A percentile compares a stretch with the other conserved stretches of the same genome.
These are phyloP conservation scores for Periconia digitata DNA, from an alignment of 2,329 filamentous ascomycete species.

Conservation along the genomic window DNA sequence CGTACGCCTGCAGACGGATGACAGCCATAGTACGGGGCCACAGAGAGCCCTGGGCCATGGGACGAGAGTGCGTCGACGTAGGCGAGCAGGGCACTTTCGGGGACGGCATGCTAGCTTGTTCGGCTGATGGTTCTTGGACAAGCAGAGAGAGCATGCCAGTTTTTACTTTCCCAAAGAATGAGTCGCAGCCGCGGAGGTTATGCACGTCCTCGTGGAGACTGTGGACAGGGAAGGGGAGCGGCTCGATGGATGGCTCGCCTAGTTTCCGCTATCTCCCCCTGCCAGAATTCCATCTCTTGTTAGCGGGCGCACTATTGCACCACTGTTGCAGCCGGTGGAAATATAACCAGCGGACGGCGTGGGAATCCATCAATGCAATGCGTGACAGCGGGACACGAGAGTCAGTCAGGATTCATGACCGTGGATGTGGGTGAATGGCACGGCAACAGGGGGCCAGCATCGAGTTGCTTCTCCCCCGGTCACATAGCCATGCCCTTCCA, in stretches of 20 bases:
- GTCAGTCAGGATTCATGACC: neutral
- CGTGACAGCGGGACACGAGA: neutral
- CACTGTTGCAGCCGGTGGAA: neutral
- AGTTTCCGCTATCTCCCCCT: neutral
- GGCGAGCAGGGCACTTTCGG: slow-evolving; percentile 32
- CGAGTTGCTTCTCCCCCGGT: too few species aligned
- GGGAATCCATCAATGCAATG: neutral
- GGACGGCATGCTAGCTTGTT: slow-evolving; percentile 41
- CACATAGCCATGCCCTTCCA: too few species aligned
- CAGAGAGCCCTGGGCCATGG: slow-evolving; percentile 7
- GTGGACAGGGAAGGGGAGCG: slow-evolving; percentile 19
- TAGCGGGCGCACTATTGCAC: neutral
- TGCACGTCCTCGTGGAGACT: slow-evolving; percentile 31
- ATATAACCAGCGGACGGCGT: neutral
- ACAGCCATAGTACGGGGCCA: slow-evolving; percentile 42
- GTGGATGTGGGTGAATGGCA: neutral
- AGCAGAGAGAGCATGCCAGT: slow-evolving; percentile 26
- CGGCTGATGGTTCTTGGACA: slow-evolving; percentile 46
- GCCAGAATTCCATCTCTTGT: neutral
- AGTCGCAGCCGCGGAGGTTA: slow-evolving; percentile 36
- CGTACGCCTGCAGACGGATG: slow-evolving; percentile 40
- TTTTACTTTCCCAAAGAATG: slow-evolving; percentile 19
- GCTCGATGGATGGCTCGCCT: slow-evolving; percentile 2
- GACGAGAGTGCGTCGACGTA: slow-evolving; percentile 3
- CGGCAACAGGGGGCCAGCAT: too few species aligned